Percentiles rank a stretch among this genome's conserved stretches.
phyloP scores from a whole-genome alignment of 306 rosid genomes.

The Cucurbita moschata region DNA sequence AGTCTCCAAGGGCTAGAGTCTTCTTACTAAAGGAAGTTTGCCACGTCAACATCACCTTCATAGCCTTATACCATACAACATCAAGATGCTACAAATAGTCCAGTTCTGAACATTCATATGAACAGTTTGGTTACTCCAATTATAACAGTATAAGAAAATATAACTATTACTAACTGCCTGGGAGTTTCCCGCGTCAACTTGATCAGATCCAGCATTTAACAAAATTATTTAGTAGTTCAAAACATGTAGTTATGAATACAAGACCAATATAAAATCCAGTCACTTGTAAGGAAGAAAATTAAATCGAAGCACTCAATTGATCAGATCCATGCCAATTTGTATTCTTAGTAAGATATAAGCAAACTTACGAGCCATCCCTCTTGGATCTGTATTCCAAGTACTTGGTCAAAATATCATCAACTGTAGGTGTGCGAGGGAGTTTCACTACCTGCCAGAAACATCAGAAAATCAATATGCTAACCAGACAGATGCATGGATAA shows the following conservation, averaged over 20 bases:
- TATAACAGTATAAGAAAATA: background rate
- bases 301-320: background rate
- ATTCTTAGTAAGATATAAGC: background rate
- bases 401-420: slow-evolving; percentile 78
- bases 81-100: background rate
- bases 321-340: background rate
- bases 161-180: background rate
- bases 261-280: background rate
- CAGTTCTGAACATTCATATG: background rate
- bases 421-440: slow-evolving; percentile 95
- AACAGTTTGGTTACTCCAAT: background rate
- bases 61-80: background rate
- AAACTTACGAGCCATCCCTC: slow-evolving; percentile 81
- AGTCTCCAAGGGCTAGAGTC: background rate
- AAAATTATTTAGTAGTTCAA: background rate
- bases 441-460: slow-evolving; percentile 58
- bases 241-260: background rate
- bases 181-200: background rate
- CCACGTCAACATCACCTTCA: background rate
- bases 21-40: background rate
- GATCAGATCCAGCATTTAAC: background rate
- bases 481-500: slow-evolving; percentile 6
- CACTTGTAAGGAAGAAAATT: background rate
- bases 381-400: slow-evolving; percentile 78
- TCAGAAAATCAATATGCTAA: slow-evolving; percentile 8